Base-by-base conservation (phyloP, 129 eudicot species). In the Dittrichia graveolens region DNA sequence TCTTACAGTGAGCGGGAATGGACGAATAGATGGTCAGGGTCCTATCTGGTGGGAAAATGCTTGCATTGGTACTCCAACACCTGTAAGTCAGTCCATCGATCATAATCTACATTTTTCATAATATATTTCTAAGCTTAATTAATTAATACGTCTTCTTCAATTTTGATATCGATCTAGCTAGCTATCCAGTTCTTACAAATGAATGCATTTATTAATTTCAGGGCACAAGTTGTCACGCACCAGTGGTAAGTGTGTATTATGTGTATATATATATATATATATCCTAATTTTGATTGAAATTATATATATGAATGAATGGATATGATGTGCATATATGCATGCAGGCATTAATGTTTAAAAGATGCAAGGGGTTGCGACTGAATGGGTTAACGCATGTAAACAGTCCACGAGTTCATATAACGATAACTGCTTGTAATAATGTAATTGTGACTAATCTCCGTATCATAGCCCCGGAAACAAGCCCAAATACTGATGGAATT, bases 401-500 rank as follows among this genome's bases (percentile, higher is more conserved):
- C 68, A 85, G 93, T 39, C 93, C 96, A n/a, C 66, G 85, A 75
- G 75, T 69, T 42, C 96, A 89, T 60, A 75, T 87, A n/a, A 50
- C 72, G 47, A 35, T 89, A 15, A 77, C 83, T 34, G 46, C 76
- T 47, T 84, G 83, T 39, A 73, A 78, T 35, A 85, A 65, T 71
- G 90, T 65, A 10, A 38, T 73, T 1, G 55, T 87, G 47, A 72
- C 91, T 60, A 76, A 90, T 55, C 52, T 90, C 4, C 79, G 69
- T 12, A 67, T 87, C 45, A 73, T 74, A 5, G 94, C 96, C 19
- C 94, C 91, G 2, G 83, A 80, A 53, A 80, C 77, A 44, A 90
- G 95, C 87, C 91, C 87, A 3, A 90, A 90, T 45, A 90, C 94
- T 1, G 96, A 90, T 74, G 96, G 86, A 3, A 87, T 87, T 4